Conservation (phyloP, 495 filamentous ascomycete species). For the Daldinia decipiens region DNA sequence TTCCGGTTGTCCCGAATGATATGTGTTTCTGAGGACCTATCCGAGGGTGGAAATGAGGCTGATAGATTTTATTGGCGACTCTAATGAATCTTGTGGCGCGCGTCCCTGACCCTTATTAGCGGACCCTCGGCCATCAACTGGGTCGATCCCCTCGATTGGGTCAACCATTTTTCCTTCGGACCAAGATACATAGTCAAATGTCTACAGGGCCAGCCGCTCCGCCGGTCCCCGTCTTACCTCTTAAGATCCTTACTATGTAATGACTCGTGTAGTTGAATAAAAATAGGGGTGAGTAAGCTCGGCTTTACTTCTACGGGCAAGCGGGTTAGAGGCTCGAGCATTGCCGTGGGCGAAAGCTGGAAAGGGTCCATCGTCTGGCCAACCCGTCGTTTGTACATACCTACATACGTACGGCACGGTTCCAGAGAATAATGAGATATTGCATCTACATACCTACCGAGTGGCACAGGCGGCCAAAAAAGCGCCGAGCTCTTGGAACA, state of each 20-base stretch:
- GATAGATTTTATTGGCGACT: conserved; percentile 23
- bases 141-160: conserved; percentile 28
- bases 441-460: conserved; percentile 11
- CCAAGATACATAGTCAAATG: conserved; percentile 17
- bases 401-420: conserved; percentile 8
- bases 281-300: conserved; percentile 26
- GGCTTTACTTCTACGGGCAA: conserved; percentile 6
- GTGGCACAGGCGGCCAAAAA: conserved; percentile 20
- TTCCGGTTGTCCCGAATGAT: not conserved
- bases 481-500: conserved; percentile 12
- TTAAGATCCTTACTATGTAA: conserved; percentile 5
- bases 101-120: conserved; percentile 21
- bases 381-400: conserved; percentile 16
- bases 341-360: not conserved
- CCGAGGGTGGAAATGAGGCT: conserved; percentile 22
- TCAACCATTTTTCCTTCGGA: conserved; percentile 13
- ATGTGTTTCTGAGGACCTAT: conserved; percentile 16
- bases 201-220: conserved; percentile 25
- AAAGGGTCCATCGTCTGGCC: conserved; percentile 21
- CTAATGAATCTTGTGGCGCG: conserved; percentile 20
- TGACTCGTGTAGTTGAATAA: conserved; percentile 25
- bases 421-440: conserved; percentile 17
- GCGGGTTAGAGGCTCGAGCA: conserved; percentile 15
- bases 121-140: conserved; percentile 20
- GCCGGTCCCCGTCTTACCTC: conserved; percentile 23